These are phyloP conservation scores for Cercospora nicotianae DNA, from an alignment of 2,329 filamentous ascomycete species.

Conservation along the genomic window DNA sequence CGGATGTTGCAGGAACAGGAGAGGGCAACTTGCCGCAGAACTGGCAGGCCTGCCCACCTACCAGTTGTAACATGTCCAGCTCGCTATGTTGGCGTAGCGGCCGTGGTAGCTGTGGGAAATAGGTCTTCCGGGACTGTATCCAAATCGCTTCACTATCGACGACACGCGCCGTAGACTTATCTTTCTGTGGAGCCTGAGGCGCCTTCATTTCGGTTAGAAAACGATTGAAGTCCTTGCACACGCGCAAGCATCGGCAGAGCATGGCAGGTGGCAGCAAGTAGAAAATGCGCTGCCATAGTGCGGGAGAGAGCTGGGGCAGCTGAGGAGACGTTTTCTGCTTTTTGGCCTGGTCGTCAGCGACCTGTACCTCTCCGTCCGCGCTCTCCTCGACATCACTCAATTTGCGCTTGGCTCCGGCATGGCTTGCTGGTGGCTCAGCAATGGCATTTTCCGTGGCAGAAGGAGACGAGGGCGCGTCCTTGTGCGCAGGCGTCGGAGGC, in stretches of 20 bases:
- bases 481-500: slow-evolving; percentile 22
- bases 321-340: slow-evolving; percentile 25
- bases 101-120: slow-evolving; percentile 66
- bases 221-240: slow-evolving; percentile 34
- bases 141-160: slow-evolving; percentile 67
- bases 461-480: background rate
- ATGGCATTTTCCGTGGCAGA: background rate
- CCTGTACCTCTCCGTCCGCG: slow-evolving; percentile 15
- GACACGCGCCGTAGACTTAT: slow-evolving; percentile 31
- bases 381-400: slow-evolving; percentile 24
- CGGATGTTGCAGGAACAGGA: slow-evolving; percentile 37
- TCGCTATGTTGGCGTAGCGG: slow-evolving; percentile 67
- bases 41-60: slow-evolving; percentile 64
- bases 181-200: slow-evolving; percentile 13
- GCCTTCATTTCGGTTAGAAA: slow-evolving; percentile 31
- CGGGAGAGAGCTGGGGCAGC: slow-evolving; percentile 23
- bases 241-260: slow-evolving; percentile 37
- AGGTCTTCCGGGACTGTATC: slow-evolving; percentile 65
- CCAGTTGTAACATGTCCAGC: slow-evolving; percentile 73
- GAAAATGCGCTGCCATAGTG: slow-evolving; percentile 40
- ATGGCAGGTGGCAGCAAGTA: slow-evolving; percentile 35
- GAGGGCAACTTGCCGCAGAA: slow-evolving; percentile 58
- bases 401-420: slow-evolving; percentile 36
- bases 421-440: slow-evolving; percentile 3
- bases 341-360: slow-evolving; percentile 24